Base-by-base conservation (phyloP, 176 grass and related monocot species). In the Poa annua region DNA sequence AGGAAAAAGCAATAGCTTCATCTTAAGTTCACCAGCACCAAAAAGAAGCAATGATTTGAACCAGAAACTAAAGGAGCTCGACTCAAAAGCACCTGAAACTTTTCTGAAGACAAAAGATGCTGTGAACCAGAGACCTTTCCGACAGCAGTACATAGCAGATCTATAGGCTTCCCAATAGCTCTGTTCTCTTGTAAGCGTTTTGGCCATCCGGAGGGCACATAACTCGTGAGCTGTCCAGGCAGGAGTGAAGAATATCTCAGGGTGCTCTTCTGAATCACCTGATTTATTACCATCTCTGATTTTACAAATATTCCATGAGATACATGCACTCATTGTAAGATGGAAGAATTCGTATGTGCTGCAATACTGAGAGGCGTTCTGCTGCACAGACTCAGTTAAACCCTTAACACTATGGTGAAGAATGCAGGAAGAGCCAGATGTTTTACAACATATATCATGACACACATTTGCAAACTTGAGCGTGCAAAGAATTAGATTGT, bases 81-180 rank as follows among this genome's bases (percentile, higher is more conserved):
- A 77, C 42, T 85, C 50, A 73, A 88, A 90, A 87, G 51, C 73
- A 86, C 84, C 83, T 85, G 89, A 62, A 81, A 98, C 83, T 88
- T 93, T 98, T 73, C 88, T 93, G 45, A 98, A 98, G 54, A 89
- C 57, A 83, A 93, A 95, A 11, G 93, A 81, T 54, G 91, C 89
- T 47, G 83, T 77, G 87, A 95, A 98, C 91, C 90, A 98, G 56
- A 98, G 83, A 66, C 92, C 89, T 85, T 91, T 81, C 60, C 36
- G 72, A 79, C 86, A 95, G 82, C 90, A 90, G 60, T 93, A 93
- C 83, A 91, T 92, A 66, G 92, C 91, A 80, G 88, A 91, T 79
- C 76, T 95, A 74, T 98, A 98, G 42, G 91, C 91, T 68, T 85
- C 84, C 96, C 96, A 98, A 80, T 90, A 95, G 71, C 77, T 90